Conservation (phyloP, 306 rosid genomes). For the Cercis canadensis region DNA sequence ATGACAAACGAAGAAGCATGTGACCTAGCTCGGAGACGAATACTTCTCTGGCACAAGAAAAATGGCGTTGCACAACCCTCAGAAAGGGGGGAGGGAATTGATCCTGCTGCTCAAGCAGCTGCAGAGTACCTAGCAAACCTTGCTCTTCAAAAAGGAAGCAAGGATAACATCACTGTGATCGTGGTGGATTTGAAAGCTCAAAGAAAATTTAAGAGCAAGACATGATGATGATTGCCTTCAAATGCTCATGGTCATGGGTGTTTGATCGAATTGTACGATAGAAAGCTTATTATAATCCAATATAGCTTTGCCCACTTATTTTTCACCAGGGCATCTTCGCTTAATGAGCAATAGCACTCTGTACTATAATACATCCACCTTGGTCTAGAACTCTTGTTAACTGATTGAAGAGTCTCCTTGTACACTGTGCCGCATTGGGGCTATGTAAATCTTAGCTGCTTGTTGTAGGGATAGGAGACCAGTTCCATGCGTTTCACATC, state of each 20-base stretch:
- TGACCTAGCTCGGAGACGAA: constrained; percentile 75
- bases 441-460: constrained; percentile 67
- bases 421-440: constrained; percentile 48
- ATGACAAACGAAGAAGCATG: constrained; percentile 87
- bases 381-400: constrained; percentile 44
- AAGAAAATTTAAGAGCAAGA: constrained; percentile 79
- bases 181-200: constrained; percentile 92
- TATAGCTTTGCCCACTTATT: constrained; percentile 66
- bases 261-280: constrained; percentile 39
- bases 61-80: constrained; percentile 57
- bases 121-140: constrained; percentile 80
- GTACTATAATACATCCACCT: constrained; percentile 53
- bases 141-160: constrained; percentile 88
- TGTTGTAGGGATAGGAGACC: constrained; percentile 45
- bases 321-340: constrained; percentile 67
- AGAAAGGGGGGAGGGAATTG: constrained; percentile 72
- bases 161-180: constrained; percentile 80
- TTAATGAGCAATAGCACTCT: constrained; percentile 49
- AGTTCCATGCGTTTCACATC: constrained; percentile 41
- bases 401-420: constrained; percentile 46
- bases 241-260: constrained; percentile 3
- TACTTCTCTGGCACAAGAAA: constrained; percentile 87
- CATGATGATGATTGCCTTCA: constrained; percentile 51
- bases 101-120: constrained; percentile 93
- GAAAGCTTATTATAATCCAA: constrained; percentile 46